phyloP scores from a whole-genome alignment of 169 alveolate genomes.

The Sarcocystis neurona region DNA sequence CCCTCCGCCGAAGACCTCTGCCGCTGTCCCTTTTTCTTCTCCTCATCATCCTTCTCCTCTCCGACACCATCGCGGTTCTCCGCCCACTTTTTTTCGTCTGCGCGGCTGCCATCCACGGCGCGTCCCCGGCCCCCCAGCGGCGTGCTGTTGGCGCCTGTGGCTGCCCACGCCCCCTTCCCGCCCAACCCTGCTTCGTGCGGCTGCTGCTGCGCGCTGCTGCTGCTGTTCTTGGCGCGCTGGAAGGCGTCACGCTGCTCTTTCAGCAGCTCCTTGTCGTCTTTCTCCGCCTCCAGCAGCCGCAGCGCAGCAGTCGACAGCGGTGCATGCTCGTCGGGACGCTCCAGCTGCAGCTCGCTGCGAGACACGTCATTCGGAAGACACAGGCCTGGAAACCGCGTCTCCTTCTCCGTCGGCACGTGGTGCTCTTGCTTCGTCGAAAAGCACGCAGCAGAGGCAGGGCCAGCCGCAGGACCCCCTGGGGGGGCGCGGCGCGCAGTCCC shows the following conservation, averaged over 20 bases:
- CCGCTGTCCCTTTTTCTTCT: background rate
- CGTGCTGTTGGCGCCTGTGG: constrained; percentile 52
- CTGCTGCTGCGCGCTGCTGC: background rate
- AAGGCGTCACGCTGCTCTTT: constrained; percentile 59
- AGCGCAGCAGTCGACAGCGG: constrained; percentile 46
- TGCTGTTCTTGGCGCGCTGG: constrained; percentile 23
- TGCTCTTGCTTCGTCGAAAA: no score
- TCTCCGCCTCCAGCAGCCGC: constrained; percentile 59
- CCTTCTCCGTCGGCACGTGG: constrained; percentile 55
- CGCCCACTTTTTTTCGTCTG: constrained; percentile 40
- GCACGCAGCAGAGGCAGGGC: no score
- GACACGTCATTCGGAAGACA: constrained; percentile 55
- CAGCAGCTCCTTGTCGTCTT: constrained; percentile 62
- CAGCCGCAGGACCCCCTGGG: background rate
- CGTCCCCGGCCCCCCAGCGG: constrained; percentile 38
- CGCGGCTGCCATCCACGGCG: background rate
- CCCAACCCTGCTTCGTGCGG: constrained; percentile 30
- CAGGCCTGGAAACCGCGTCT: constrained; percentile 63
- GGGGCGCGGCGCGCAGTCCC: constrained; percentile 11
- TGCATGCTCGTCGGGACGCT: constrained; percentile 58
- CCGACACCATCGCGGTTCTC: constrained; percentile 8
- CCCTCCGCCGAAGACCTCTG: constrained; percentile 25
- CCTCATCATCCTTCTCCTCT: background rate
- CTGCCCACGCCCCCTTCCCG: constrained; percentile 11
- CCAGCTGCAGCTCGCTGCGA: constrained; percentile 62